Percentiles rank a stretch among this genome's conserved stretches.
These are phyloP conservation scores for Ceratocystis cacaofunesta DNA, from an alignment of 2,329 filamentous ascomycete species.

Conservation along the genomic window DNA sequence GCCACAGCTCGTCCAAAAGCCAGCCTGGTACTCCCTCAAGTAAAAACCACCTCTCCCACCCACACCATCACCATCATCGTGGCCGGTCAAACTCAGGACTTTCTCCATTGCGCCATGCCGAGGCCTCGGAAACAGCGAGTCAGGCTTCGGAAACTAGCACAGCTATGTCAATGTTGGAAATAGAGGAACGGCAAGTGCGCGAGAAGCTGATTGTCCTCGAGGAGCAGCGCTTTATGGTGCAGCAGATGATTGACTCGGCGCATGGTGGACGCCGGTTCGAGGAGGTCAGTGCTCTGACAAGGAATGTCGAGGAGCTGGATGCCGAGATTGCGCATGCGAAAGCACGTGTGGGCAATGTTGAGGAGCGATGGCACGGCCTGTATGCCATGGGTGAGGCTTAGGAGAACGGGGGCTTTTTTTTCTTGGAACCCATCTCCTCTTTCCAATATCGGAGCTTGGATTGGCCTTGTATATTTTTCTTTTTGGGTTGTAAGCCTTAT, in stretches of 20 bases:
- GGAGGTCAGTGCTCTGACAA: constrained; percentile 63
- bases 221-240: constrained; percentile 81
- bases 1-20: constrained; percentile 20
- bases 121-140: constrained; percentile 34
- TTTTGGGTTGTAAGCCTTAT: neutral
- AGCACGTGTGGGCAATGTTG: constrained; percentile 50
- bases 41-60: neutral
- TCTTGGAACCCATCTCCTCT: too few relatives aligned
- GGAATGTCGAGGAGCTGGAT: constrained; percentile 71
- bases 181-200: constrained; percentile 67
- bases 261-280: constrained; percentile 67
- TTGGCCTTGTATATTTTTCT: neutral
- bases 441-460: neutral
- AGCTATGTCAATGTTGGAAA: constrained; percentile 41
- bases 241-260: constrained; percentile 68
- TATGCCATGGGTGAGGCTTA: constrained; percentile 12
- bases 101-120: constrained; percentile 31
- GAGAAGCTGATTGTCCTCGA: constrained; percentile 73
- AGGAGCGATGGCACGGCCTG: constrained; percentile 27
- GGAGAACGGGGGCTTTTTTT: neutral
- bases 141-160: constrained; percentile 38
- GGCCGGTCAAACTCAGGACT: constrained; percentile 14
- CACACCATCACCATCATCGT: constrained; percentile 7
- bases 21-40: neutral
- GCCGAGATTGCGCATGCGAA: constrained; percentile 57